Evolutionary conservation across 2,329 filamentous ascomycete genomes (phyloP).

Genomic region (Verticillium isaacii): DNA sequence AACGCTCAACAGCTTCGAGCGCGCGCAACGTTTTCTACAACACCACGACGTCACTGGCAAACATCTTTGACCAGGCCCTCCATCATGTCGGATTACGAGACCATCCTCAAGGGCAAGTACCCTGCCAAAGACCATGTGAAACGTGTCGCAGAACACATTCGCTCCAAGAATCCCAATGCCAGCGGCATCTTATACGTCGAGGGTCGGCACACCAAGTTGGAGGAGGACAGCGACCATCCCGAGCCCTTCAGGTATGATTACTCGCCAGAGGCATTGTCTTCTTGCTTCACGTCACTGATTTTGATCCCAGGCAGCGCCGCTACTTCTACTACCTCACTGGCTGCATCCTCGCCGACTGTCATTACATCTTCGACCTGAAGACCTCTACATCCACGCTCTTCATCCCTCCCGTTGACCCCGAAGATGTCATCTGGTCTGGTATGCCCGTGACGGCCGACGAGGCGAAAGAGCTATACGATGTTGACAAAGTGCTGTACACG

Average conservation of each 20-base stretch:
- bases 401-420: slow-evolving; percentile 84
- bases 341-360: slow-evolving; percentile 73
- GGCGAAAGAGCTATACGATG: slow-evolving; percentile 71
- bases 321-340: slow-evolving; percentile 95
- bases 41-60: background rate
- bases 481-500: slow-evolving; percentile 71
- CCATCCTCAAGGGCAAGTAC: slow-evolving; percentile 58
- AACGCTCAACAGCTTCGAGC: background rate
- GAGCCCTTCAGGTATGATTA: slow-evolving; percentile 67
- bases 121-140: slow-evolving; percentile 85
- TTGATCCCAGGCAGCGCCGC: slow-evolving; percentile 65
- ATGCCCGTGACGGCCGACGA: slow-evolving; percentile 74
- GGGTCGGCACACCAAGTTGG: slow-evolving; percentile 71
- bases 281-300: background rate
- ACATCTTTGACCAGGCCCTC: background rate
- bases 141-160: slow-evolving; percentile 76
- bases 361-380: slow-evolving; percentile 74
- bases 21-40: background rate
- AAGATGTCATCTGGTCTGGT: slow-evolving; percentile 89
- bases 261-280: background rate
- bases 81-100: slow-evolving; percentile 33
- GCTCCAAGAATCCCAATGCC: slow-evolving; percentile 57
- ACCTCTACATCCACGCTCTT: slow-evolving; percentile 75
- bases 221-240: slow-evolving; percentile 85
- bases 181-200: slow-evolving; percentile 83